Conservation (phyloP, 176 grass and related monocot species). For the bread wheat (Triticum aestivum) region IWGSC_CS_RefSeq_v2.1 NC_057807.1:22725156-22725655, state of each 20-base stretch:
- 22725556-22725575: not conserved
- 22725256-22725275: not conserved
- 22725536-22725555: not conserved
- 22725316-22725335: not conserved
- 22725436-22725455: not conserved
- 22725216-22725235: not conserved
- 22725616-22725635: not conserved
- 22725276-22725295: not conserved
- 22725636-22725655: slow-evolving; percentile 16
- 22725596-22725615: slow-evolving; percentile 8
- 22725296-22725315: not conserved
- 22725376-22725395: not conserved
- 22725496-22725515: not conserved
- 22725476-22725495: not conserved
- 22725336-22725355: not conserved
- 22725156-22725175: too few species aligned
- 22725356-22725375: not conserved
- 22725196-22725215: not conserved
- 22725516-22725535: not conserved
- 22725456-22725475: not conserved
- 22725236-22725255: not conserved
- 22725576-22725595: slow-evolving; percentile 34
- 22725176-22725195: not conserved
- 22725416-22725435: not conserved
- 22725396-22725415: not conserved